Conservation (phyloP, 2,329 filamentous ascomycete genomes). For the Aspergillus ochraceoroseus region DNA sequence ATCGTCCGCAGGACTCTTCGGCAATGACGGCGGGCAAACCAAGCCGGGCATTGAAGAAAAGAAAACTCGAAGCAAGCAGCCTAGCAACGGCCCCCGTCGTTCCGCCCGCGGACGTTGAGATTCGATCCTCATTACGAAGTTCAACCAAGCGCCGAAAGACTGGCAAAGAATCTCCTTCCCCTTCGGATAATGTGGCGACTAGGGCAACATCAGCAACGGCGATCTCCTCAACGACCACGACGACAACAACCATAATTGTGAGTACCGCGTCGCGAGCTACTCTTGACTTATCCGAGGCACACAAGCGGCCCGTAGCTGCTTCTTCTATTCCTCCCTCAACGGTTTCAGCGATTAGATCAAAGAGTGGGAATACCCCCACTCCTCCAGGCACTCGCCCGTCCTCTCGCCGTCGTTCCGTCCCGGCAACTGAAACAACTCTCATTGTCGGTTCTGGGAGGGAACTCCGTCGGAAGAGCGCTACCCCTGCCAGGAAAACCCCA, state of each 20-base stretch:
- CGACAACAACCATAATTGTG: conserved; percentile 35
- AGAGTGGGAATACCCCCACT: conserved; percentile 19
- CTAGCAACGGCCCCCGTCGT: conserved; percentile 18
- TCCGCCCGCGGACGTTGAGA: conserved; percentile 21
- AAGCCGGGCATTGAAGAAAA: conserved; percentile 41
- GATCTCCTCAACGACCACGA: conserved; percentile 38
- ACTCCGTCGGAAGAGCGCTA: conserved; percentile 41
- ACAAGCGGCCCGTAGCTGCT: conserved; percentile 19
- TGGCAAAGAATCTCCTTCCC: conserved; percentile 30
- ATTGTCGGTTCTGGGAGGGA: conserved; percentile 28
- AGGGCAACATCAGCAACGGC: conserved; percentile 35
- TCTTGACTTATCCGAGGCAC: conserved; percentile 20
- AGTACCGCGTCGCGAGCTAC: conserved; percentile 30
- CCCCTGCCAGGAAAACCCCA: conserved; percentile 39
- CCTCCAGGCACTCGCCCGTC: conserved; percentile 33
- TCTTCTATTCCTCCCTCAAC: conserved; percentile 11
- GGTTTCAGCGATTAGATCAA: conserved; percentile 1
- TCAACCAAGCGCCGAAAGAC: conserved; percentile 40
- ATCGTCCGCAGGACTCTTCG: conserved; percentile 13
- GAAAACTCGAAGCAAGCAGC: conserved; percentile 51
- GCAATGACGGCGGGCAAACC: conserved; percentile 16
- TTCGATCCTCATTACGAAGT: conserved; percentile 26
- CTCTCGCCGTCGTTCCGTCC: conserved; percentile 31
- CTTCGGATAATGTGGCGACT: conserved; percentile 23
- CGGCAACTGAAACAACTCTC: conserved; percentile 26